Evolutionary conservation across 768 basidiomycete genomes (phyloP), one percentile per base, ranked within the genome.

Genomic region (Amanita exitialis): DNA sequence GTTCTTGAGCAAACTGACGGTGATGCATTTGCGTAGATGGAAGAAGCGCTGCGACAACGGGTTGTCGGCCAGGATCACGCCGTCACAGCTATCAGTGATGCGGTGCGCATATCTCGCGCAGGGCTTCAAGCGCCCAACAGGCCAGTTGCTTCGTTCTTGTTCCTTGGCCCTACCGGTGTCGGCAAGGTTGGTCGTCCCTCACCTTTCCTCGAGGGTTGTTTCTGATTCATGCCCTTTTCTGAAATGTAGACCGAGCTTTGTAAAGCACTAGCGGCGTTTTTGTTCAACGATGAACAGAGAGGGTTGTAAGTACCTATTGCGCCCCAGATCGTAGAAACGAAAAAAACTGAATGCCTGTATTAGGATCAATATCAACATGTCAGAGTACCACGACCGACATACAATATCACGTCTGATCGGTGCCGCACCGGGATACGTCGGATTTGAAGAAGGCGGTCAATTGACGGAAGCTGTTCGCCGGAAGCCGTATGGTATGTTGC

Each of bases 11-110:
- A 12, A 3, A 8, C n/a, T n/a, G 4, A 10, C 16, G 23, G 8
- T 53, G 36, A 51, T 41, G 9, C 12, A 37, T 23, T 8, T 32
- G 30, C 42, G 3, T 58, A 91, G 87, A 96, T 97, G 92, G 94
- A 97, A 63, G 84, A 88, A 30, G 69, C 75, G 0, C 74, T 97
- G 13, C 69, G 71, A 23, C 64, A 75, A 49, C 78, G 89, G 0
- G 86, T 98, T 6, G 84, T 98, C 3, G 93, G 95, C 1, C 95
- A 98, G 62, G 85, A 91, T 53, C 83, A 92, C 56, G 87, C 91
- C n/a, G 76, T 98, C 25, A 64, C 75, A 1, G 82, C 92, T 4
- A 80, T 96, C 56, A 84, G 86, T 52, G 88, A 96, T 58, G 92
- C 94, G 12, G 89, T 98, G 20, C 80, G 92, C 15, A 87, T 97